Conservation (phyloP, 768 basidiomycete genomes). For the Termitomyces sp. region DNA sequence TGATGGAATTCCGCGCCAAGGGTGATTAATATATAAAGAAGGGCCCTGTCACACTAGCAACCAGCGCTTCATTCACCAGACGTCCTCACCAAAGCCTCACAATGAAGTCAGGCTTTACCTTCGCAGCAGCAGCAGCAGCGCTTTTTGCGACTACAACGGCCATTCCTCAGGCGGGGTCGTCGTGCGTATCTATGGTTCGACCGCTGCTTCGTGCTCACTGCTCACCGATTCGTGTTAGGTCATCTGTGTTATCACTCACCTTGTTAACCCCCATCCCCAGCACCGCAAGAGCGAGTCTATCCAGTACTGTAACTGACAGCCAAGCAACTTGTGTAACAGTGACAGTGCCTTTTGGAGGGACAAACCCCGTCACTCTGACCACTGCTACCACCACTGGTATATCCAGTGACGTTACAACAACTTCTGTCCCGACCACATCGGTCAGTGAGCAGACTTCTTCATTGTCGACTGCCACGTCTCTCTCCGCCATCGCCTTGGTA, state of each 20-base stretch:
- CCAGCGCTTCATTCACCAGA: background rate
- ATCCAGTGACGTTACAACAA: background rate
- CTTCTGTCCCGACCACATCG: background rate
- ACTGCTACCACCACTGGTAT: no score
- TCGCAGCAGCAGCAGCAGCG: background rate
- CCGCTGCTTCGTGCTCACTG: background rate
- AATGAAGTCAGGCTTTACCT: background rate
- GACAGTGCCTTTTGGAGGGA: background rate
- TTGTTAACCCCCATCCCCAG: background rate
- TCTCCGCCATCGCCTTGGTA: background rate
- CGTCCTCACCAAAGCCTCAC: background rate
- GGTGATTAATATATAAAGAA: background rate
- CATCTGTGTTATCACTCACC: background rate
- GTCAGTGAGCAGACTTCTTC: background rate
- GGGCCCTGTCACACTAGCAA: background rate
- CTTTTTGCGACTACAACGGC: background rate
- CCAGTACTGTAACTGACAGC: background rate
- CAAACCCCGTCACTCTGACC: no score
- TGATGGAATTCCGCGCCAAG: background rate
- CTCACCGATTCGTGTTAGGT: background rate
- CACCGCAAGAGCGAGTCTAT: background rate
- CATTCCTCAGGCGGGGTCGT: constrained; percentile 1
- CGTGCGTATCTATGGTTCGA: background rate
- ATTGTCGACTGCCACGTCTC: background rate
- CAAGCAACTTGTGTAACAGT: background rate